phyloP scores from a whole-genome alignment of 768 basidiomycete species.

The Mrakia blollopis region DNA sequence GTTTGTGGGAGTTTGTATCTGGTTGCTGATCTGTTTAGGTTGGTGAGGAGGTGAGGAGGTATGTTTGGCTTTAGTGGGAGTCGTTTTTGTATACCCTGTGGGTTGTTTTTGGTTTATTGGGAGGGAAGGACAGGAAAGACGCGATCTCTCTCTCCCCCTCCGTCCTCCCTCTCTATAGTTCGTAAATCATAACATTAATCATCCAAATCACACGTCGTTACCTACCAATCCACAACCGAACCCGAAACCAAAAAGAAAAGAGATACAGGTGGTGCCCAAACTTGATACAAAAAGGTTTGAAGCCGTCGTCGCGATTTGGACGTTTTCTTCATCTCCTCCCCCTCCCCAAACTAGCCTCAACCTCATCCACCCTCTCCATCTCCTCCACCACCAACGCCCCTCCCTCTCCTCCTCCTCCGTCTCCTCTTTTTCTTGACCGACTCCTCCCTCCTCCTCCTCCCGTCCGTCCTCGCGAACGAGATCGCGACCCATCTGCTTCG shows the following conservation, averaged over 20 bases:
- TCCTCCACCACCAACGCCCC: background rate
- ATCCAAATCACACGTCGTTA: too few species aligned
- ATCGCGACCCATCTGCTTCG: background rate
- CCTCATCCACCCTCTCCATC: background rate
- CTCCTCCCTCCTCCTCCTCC: background rate
- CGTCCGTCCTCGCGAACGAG: background rate
- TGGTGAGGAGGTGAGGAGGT: constrained; percentile 37
- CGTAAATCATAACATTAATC: too few species aligned
- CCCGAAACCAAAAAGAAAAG: too few species aligned
- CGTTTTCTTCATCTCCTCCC: constrained; percentile 8
- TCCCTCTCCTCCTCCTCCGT: background rate
- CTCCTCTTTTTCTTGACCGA: background rate
- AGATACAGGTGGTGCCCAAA: too few species aligned
- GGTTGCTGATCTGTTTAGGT: constrained; percentile 83
- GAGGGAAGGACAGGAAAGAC: too few species aligned
- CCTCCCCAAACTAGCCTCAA: background rate
- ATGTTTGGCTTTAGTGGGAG: background rate
- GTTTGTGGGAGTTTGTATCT: constrained; percentile 90
- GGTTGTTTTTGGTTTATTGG: too few species aligned
- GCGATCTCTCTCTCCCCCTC: too few species aligned
- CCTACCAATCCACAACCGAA: too few species aligned
- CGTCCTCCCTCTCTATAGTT: too few species aligned
- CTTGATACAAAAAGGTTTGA: too few species aligned
- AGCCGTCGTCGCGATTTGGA: too few species aligned
- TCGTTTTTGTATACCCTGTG: too few species aligned